These are phyloP conservation scores for Capsicum pubescens DNA, from an alignment of 257 asterid species.

Conservation along the genomic window DNA sequence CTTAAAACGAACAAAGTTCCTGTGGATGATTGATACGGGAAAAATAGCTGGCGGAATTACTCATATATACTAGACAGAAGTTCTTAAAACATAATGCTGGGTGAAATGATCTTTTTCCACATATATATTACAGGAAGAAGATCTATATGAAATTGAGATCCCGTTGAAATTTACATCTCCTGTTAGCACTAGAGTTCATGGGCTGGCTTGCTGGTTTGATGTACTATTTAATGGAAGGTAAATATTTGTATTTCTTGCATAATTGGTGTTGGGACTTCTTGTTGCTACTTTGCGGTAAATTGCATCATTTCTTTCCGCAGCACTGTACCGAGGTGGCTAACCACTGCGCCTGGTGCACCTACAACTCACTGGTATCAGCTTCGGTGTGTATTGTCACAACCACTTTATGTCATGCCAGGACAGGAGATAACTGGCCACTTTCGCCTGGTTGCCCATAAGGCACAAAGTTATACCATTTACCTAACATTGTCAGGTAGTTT, in stretches of 20 bases:
- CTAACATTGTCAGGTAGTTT: conserved; percentile 78
- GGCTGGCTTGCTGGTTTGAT: conserved; percentile 99
- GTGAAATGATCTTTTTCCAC: not conserved
- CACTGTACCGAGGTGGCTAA: conserved; percentile 92
- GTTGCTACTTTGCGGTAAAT: conserved; percentile 15
- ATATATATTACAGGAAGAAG: conserved; percentile 77
- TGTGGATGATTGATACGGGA: not conserved
- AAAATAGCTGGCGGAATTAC: not conserved
- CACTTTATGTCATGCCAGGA: conserved; percentile 96
- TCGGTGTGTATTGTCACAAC: conserved; percentile 95
- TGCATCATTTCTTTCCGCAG: conserved; percentile 43
- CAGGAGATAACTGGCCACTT: conserved; percentile 93
- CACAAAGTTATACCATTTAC: conserved; percentile 92
- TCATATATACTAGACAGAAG: not conserved
- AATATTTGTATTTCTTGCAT: conserved; percentile 20
- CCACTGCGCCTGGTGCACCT: conserved; percentile 97
- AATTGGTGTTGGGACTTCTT: not conserved
- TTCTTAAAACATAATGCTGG: not conserved
- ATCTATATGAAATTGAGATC: conserved; percentile 80
- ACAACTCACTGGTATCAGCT: conserved; percentile 99
- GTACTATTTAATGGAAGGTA: conserved; percentile 96
- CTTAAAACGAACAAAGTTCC: not conserved
- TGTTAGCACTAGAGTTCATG: conserved; percentile 88
- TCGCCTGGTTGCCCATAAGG: conserved; percentile 87
- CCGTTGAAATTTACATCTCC: conserved; percentile 76